Base-by-base conservation (phyloP, 345 rosid species). In the Eucalyptus caleyi region DNA sequence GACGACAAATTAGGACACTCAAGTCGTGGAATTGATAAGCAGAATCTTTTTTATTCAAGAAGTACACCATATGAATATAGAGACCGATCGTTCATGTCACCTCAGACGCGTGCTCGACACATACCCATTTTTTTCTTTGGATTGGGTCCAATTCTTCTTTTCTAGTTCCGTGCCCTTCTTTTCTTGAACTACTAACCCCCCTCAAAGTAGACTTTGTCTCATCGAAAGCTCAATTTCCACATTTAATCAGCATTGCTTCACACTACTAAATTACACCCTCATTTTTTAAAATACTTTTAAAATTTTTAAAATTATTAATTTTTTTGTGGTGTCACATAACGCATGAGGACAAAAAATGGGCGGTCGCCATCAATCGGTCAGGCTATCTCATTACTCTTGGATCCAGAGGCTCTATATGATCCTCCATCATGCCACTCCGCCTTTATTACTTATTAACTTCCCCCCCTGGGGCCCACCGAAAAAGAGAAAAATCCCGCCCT, bases 401-500 rank as follows among this genome's bases (percentile, higher is more conserved):
- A 40, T 40, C 83, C 47, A 4, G 83, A 77, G 83, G 24, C 83
- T 40, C 21, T 50, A 40, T 50, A 16, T 37, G 83, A 77, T 40
- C 27, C 13, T 6, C 13, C 83, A 21, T 37, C 83, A 21, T 77
- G 83, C 44, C 26, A 7, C 47, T 21, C 16, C 23, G 9, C 45
- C 83, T 37, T 77, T 21, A 77, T 77, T 40, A 77, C 45, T 77
- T 77, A 77, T 40, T 77, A 77, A 77, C 47, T 21, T 27, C 83
- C 47, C 16, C 8, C 9, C 16, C 11, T n/a, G 26, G 82, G 82
- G 47, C 69, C 69, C 69, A 30, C 32, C 69, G 21, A 8, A 16
- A 16, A 8, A 21, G 2, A 0, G 4, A 19, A 77, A 77, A 13
- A 3, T 1, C 11, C 30, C 47, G 26, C 9, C 30, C 3, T 2